Evolutionary conservation across 176 grass and related monocot genomes (phyloP), one percentile per base, ranked within the genome.

Genomic region (Oryza officinalis): DNA sequence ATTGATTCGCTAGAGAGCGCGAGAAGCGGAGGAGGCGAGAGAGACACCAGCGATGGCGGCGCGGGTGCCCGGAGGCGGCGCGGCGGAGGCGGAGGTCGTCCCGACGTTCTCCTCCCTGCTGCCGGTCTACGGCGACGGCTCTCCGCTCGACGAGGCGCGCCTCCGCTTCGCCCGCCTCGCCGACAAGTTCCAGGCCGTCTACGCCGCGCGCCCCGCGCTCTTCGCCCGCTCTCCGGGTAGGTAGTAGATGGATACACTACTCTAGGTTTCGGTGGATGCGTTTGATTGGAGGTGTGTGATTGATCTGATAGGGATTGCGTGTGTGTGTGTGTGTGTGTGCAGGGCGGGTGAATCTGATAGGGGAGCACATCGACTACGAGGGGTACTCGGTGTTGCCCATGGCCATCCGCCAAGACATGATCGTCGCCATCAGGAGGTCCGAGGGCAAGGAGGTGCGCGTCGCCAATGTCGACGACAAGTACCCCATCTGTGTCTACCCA

Each of bases 351-450:
- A 99, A 99, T 74, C 84, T 99, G 27, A 99, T 99, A 30, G 93
- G 96, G 54, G 96, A 99, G 88, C 96, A 99, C 83, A 99, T 99
- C 67, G 96, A 99, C 80, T 94, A 94, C 79, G 93, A 99, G 87
- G 96, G 96, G 2, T 96, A 99, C 85, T 94, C 96, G 23, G 96
- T 99, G 75, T 87, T 99, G 63, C 96, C 96, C 66, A 99, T 99
- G 96, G 96, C 96, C 65, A 99, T 96, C 82, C 89, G 96, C 59
- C 96, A 99, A 81, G 96, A 99, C 83, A 96, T 91, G 69, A 96
- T 99, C 64, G 93, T 99, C 46, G 96, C 96, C 68, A 94, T 99
- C 67, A 52, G 91, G n/a, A 92, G 65, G 85, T 76, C 88, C 2
- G 65, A 86, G 13, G 89, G 83, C 49, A 82, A 76, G 30, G 75